A percentile compares a stretch with the other conserved stretches of the same genome.
phyloP scores from a whole-genome alignment of 2,329 filamentous ascomycete species.

The Hymenoscyphus albidus region DNA sequence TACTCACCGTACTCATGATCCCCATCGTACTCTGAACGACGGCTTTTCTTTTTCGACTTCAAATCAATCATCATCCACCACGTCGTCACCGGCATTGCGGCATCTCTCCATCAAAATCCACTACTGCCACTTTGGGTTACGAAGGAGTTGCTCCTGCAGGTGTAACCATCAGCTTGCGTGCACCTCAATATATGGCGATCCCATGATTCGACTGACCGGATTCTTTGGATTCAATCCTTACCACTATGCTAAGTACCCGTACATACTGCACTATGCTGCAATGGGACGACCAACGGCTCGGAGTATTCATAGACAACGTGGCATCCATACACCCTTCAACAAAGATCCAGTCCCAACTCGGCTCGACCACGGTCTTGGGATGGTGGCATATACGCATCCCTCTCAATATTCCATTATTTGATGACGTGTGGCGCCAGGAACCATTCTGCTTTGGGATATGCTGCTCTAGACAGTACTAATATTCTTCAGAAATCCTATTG shows the following conservation, averaged over 20 bases:
- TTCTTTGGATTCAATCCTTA: neutral
- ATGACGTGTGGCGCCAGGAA: neutral
- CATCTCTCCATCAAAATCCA: neutral
- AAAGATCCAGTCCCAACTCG: neutral
- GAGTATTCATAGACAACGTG: neutral
- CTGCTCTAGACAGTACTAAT: neutral
- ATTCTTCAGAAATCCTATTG: neutral
- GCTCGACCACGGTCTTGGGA: conserved; percentile 1
- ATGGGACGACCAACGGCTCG: neutral
- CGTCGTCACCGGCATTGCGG: neutral
- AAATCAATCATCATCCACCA: neutral
- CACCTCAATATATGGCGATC: neutral
- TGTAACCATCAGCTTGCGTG: neutral
- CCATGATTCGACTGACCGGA: neutral
- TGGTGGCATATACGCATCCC: neutral
- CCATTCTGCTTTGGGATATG: neutral
- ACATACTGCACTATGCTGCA: neutral
- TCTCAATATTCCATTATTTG: neutral
- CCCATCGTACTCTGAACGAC: too few species aligned
- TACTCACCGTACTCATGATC: too few species aligned
- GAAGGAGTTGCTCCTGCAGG: neutral
- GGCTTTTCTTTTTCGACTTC: too few species aligned
- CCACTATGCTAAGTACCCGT: neutral
- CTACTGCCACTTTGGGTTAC: neutral
- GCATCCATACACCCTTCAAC: neutral